phyloP scores from a whole-genome alignment of 75 land plant species.

The Chamaecyparis obtusa region DNA sequence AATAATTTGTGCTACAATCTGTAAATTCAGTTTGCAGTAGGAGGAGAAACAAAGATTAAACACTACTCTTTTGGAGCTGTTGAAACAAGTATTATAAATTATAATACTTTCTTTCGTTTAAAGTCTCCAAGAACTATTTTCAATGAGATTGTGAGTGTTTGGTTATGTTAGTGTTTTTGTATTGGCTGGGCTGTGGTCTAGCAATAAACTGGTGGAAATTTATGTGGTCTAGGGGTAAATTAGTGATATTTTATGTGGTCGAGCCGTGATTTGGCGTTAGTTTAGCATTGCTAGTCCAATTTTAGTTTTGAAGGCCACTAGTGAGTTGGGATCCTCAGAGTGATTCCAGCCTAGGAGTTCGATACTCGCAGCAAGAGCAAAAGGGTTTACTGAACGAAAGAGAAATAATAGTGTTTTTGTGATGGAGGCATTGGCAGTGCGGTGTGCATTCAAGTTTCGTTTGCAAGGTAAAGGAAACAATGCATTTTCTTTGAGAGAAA shows the following conservation, averaged over 20 bases:
- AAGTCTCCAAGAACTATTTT: not conserved
- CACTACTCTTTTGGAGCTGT: not conserved
- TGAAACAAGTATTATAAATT: not conserved
- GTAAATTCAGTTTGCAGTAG: not conserved
- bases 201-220: not conserved
- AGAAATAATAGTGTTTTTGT: not conserved
- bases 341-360: not conserved
- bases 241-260: not conserved
- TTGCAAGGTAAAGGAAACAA: not conserved
- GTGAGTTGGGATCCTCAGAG: not conserved
- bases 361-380: not conserved
- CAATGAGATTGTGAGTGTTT: not conserved
- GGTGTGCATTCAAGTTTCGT: not conserved
- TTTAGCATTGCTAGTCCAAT: not conserved
- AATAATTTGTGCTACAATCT: not conserved
- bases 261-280: not conserved
- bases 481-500: not conserved
- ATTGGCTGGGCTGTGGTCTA: not conserved
- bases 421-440: not conserved
- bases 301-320: not conserved
- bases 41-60: too few relatives aligned
- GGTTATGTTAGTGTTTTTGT: not conserved
- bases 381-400: not conserved
- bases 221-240: not conserved
- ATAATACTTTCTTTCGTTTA: not conserved